These are phyloP conservation scores for Fraxinus nigra DNA, from an alignment of 305 asterid species.

Conservation along the genomic window DNA sequence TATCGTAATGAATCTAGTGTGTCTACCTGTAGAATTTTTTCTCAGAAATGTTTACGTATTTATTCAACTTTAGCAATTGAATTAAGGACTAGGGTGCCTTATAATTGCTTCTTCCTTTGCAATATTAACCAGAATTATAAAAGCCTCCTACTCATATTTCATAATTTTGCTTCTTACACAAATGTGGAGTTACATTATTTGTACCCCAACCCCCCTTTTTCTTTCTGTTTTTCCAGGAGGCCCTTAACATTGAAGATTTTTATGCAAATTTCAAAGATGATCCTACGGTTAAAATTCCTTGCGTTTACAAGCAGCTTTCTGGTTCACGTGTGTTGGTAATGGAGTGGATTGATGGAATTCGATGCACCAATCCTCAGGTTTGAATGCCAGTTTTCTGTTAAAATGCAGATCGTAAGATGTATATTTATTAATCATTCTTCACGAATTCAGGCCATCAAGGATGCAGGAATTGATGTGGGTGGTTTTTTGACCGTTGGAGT, in stretches of 20 bases:
- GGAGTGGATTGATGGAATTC: constrained; percentile 99
- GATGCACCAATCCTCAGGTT: constrained; percentile 99
- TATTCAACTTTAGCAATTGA: neutral
- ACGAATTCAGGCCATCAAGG: constrained; percentile 74
- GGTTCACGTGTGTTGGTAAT: constrained; percentile 93
- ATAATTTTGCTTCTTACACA: neutral
- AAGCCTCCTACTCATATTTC: neutral
- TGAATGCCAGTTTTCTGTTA: constrained; percentile 8
- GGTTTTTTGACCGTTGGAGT: constrained; percentile 97
- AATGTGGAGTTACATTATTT: constrained; percentile 11
- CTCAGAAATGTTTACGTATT: neutral
- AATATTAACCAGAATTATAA: constrained; percentile 10
- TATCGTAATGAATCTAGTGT: neutral
- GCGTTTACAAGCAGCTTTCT: constrained; percentile 73
- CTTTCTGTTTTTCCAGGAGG: constrained; percentile 56
- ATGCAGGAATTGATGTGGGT: constrained; percentile 74
- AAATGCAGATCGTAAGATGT: constrained; percentile 17
- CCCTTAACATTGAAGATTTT: constrained; percentile 95
- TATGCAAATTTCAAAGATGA: constrained; percentile 89
- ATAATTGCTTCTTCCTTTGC: neutral
- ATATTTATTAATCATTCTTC: constrained; percentile 25
- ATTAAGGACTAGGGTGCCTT: neutral
- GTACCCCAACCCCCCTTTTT: neutral
- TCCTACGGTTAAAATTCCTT: constrained; percentile 94
- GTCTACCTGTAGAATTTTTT: neutral